Percentiles rank a stretch among this genome's conserved stretches.
Evolutionary conservation across 176 grass and related monocot species (phyloP).

Genomic region (Carex kokanica): DNA sequence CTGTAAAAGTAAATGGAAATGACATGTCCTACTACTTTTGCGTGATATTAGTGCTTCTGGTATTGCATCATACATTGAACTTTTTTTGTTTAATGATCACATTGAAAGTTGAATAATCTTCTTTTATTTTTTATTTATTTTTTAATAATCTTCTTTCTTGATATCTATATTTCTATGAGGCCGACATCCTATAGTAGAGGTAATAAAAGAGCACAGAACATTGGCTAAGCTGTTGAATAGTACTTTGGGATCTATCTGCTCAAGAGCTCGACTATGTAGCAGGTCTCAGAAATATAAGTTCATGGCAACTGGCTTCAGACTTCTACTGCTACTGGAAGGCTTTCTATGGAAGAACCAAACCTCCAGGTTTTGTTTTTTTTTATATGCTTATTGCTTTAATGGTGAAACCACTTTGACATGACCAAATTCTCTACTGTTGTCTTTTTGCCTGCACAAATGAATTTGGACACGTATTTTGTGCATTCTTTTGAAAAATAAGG

Average conservation of each 20-base stretch:
- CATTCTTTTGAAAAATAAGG: neutral
- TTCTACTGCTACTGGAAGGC: constrained; percentile 85
- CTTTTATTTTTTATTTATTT: neutral
- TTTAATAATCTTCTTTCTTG: neutral
- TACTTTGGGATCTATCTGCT: constrained; percentile 80
- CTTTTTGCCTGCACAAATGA: neutral
- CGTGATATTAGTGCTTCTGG: neutral
- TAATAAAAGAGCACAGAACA: constrained; percentile 93
- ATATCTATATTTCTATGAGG: constrained; percentile 35
- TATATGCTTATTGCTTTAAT: neutral
- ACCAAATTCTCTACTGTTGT: neutral
- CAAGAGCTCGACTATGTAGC: constrained; percentile 58
- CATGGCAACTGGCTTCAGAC: constrained; percentile 96
- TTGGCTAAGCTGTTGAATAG: constrained; percentile 82
- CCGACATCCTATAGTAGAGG: constrained; percentile 65
- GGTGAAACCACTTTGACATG: neutral
- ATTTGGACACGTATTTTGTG: neutral
- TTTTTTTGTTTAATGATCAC: too few species aligned
- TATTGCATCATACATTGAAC: neutral
- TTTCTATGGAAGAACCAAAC: constrained; percentile 98
- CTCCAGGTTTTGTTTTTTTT: constrained; percentile 63
- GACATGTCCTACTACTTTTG: neutral
- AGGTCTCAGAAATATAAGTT: constrained; percentile 86
- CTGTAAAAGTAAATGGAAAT: neutral
- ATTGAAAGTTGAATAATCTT: neutral